These are phyloP conservation scores for Cryptosporidium meleagridis DNA, from an alignment of 169 alveolate species.

Conservation along the genomic window DNA sequence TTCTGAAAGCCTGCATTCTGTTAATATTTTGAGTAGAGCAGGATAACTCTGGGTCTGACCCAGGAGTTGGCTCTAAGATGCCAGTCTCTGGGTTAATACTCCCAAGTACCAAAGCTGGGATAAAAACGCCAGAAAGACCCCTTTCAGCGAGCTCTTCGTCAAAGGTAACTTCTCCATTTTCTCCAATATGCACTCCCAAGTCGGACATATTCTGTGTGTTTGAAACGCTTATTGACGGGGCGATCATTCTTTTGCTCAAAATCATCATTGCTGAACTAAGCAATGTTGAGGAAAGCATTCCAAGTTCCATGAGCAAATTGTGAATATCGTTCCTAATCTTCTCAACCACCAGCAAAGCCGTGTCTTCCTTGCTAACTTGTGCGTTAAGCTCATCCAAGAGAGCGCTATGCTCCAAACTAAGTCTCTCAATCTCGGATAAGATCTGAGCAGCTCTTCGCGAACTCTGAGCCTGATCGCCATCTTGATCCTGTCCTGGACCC, in stretches of 20 bases:
- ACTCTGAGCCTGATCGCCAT: not conserved
- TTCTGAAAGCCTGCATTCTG: constrained; percentile 70
- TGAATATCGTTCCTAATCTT: constrained; percentile 21
- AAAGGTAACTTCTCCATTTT: constrained; percentile 26
- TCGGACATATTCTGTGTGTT: not conserved
- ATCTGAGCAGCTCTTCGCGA: not conserved
- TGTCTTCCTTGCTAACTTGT: constrained; percentile 13
- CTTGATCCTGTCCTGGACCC: not conserved
- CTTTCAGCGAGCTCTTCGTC: not conserved
- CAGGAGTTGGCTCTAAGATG: not conserved
- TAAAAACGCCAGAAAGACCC: not conserved
- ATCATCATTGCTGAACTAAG: constrained; percentile 19
- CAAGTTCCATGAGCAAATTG: constrained; percentile 12
- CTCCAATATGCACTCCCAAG: not conserved
- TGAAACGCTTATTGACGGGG: not conserved
- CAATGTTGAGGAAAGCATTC: constrained; percentile 2
- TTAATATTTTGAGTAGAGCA: constrained; percentile 19
- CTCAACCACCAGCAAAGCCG: not conserved
- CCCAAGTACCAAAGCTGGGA: constrained; percentile 27
- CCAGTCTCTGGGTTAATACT: constrained; percentile 8
- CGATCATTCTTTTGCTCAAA: not conserved
- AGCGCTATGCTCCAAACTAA: constrained; percentile 11
- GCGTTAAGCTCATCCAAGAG: not conserved
- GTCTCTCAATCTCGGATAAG: constrained; percentile 38
- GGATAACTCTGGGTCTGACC: not conserved